These are phyloP conservation scores for Sporothrix dimorphospora DNA, from an alignment of 2,329 filamentous ascomycete species.

Conservation along the genomic window DNA sequence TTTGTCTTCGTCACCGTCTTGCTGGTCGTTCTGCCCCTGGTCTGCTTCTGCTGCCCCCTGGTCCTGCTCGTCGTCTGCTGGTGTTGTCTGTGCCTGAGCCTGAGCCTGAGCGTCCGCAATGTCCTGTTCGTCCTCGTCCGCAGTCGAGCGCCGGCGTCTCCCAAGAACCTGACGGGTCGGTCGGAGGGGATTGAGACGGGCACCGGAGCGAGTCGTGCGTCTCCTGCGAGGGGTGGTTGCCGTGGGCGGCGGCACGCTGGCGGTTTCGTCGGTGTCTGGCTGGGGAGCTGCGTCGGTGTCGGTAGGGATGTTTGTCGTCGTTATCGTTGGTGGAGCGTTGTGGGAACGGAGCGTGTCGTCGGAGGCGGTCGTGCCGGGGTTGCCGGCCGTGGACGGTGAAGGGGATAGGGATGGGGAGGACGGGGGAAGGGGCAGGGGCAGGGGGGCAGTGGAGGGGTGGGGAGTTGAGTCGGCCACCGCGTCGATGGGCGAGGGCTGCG, in stretches of 20 bases:
- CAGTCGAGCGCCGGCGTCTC: slow-evolving; percentile 56
- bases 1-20: not conserved
- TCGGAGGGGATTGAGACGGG: not conserved
- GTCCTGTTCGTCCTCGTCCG: slow-evolving; percentile 43
- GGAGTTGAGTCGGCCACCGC: slow-evolving; percentile 35
- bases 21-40: not conserved
- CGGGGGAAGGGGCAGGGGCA: slow-evolving; percentile 29
- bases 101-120: slow-evolving; percentile 23
- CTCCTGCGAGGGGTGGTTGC: slow-evolving; percentile 1
- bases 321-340: not conserved
- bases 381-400: not conserved
- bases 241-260: not conserved
- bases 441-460: slow-evolving; percentile 30
- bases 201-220: slow-evolving; percentile 2
- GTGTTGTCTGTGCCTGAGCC: not conserved
- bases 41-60: not conserved
- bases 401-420: not conserved
- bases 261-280: not conserved
- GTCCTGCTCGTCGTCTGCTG: not conserved
- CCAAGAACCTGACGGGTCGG: slow-evolving; percentile 51
- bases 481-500: slow-evolving; percentile 29
- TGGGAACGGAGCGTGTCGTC: not conserved
- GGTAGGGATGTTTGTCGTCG: not conserved
- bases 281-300: too few species aligned
- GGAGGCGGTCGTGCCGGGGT: not conserved